phyloP scores from a whole-genome alignment of 1,284 basidiomycete genomes.

The Rhodotorula glutinis region DNA sequence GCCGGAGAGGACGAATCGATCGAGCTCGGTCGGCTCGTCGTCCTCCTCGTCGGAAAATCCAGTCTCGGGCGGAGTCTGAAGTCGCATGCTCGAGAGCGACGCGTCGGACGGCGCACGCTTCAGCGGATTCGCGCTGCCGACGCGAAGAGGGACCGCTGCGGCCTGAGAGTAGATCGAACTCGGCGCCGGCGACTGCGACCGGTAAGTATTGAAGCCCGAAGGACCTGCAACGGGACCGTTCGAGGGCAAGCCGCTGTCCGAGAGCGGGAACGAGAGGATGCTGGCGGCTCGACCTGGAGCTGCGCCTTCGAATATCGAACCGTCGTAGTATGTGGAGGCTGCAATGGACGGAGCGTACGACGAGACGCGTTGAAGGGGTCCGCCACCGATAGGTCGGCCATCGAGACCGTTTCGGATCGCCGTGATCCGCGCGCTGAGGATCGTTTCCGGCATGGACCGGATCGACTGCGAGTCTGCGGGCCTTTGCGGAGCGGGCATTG shows the following conservation, averaged over 20 bases:
- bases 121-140: constrained; percentile 52
- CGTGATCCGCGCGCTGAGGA: not conserved
- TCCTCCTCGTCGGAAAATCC: constrained; percentile 45
- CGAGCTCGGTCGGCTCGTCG: constrained; percentile 47
- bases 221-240: constrained; percentile 8
- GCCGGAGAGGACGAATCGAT: constrained; percentile 58
- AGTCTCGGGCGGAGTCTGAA: not conserved
- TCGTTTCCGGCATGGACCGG: not conserved
- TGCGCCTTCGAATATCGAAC: constrained; percentile 43
- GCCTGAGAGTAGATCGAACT: constrained; percentile 6
- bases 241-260: constrained; percentile 19
- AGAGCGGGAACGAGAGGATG: constrained; percentile 39
- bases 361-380: constrained; percentile 4
- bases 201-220: not conserved
- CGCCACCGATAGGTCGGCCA: not conserved
- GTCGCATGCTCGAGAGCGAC: constrained; percentile 13
- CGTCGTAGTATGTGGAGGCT: constrained; percentile 44
- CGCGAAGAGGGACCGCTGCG: not conserved
- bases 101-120: constrained; percentile 75
- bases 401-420: not conserved
- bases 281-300: constrained; percentile 33
- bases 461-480: not conserved
- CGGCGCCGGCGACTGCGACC: not conserved
- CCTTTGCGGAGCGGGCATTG: not conserved
- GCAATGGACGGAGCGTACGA: constrained; percentile 28